Evolutionary conservation across 2,329 filamentous ascomycete species (phyloP).

Genomic region (Aspergillus costaricaensis): DNA sequence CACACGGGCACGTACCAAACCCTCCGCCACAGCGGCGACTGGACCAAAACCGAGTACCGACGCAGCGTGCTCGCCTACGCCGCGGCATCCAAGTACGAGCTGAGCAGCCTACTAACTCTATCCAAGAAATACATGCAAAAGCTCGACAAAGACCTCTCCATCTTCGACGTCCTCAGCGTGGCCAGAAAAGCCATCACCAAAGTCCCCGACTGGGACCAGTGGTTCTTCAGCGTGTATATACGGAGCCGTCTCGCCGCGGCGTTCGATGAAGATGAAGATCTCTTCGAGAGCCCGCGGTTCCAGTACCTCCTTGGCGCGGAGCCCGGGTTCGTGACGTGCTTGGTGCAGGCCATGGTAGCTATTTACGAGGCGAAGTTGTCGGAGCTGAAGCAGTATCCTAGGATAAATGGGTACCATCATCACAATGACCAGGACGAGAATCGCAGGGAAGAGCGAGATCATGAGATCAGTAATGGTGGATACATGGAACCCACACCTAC

Average conservation of each 20-base stretch:
- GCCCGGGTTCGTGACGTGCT: background rate
- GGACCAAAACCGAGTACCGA: conserved; percentile 7
- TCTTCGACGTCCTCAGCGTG: conserved; percentile 5
- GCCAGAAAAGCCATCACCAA: background rate
- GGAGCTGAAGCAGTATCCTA: background rate
- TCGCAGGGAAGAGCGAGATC: no score
- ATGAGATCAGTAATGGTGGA: background rate
- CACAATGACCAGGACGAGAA: background rate
- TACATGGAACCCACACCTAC: background rate
- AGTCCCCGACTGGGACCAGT: conserved; percentile 4
- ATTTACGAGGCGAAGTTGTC: conserved; percentile 3
- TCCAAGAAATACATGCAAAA: conserved; percentile 8
- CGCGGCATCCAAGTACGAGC: background rate
- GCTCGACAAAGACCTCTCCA: conserved; percentile 3
- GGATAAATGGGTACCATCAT: background rate
- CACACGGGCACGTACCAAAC: conserved; percentile 5
- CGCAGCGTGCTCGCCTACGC: conserved; percentile 7
- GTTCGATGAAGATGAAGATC: conserved; percentile 3
- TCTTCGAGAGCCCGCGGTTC: conserved; percentile 5
- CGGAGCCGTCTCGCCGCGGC: background rate
- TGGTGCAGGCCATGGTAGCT: conserved; percentile 5
- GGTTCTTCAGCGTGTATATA: conserved; percentile 1
- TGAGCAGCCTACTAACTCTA: background rate
- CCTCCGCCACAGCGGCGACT: conserved; percentile 4
- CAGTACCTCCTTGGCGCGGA: conserved; percentile 5